Evolutionary conservation across 2,329 filamentous ascomycete genomes (phyloP).

Genomic region (Kalmusia sp.): DNA sequence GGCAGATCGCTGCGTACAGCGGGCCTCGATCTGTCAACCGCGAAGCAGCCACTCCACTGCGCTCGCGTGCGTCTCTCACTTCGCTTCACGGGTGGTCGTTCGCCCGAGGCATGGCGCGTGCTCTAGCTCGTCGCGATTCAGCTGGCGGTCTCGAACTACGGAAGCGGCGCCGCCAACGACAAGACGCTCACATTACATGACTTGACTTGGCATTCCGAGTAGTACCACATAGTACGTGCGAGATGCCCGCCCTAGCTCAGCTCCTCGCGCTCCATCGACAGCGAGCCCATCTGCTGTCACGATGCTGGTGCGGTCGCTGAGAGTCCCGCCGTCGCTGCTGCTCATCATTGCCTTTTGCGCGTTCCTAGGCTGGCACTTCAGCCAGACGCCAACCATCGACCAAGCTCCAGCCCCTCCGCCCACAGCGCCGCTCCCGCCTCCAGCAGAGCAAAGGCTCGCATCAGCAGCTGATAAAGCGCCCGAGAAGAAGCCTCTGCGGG

Average conservation of each 20-base stretch:
- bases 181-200: constrained; percentile 24
- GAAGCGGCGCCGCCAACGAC: constrained; percentile 9
- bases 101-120: neutral
- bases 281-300: constrained; percentile 4
- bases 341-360: constrained; percentile 36
- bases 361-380: constrained; percentile 41
- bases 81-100: neutral
- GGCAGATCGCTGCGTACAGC: neutral
- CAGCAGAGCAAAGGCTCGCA: neutral
- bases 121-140: neutral
- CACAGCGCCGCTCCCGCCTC: neutral
- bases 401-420: neutral
- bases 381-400: constrained; percentile 27
- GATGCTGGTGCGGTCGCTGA: constrained; percentile 38
- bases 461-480: neutral
- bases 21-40: too few species aligned
- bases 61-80: neutral
- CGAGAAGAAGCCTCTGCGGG: constrained; percentile 26
- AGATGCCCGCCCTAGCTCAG: constrained; percentile 2
- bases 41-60: too few species aligned
- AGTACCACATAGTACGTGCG: constrained; percentile 18
- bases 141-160: constrained; percentile 15
- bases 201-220: constrained; percentile 27
- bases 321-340: constrained; percentile 27
- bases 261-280: neutral